Percentiles rank a stretch among this genome's conserved stretches.
These are phyloP conservation scores for Phoma sp. DNA, from an alignment of 2,329 filamentous ascomycete genomes.

Conservation along the genomic window DNA sequence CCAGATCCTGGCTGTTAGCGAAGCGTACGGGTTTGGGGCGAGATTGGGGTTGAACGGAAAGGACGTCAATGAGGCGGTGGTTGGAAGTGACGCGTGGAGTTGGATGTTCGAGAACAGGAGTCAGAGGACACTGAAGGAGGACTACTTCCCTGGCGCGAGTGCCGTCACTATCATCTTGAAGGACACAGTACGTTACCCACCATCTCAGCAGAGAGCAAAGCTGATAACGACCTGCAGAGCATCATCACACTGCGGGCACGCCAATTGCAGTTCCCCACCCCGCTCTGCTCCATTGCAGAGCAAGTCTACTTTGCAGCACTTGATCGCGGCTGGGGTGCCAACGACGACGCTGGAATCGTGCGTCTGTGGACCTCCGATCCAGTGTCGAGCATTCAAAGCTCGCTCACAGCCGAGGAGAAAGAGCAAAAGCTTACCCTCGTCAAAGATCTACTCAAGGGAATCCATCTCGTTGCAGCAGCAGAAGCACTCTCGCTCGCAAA, in stretches of 20 bases:
- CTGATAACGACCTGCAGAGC: constrained; percentile 42
- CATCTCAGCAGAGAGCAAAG: not conserved
- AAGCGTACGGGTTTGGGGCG: constrained; percentile 63
- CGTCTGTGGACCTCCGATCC: constrained; percentile 57
- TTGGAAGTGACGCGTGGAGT: constrained; percentile 52
- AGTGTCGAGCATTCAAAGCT: constrained; percentile 41
- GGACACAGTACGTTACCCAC: constrained; percentile 46
- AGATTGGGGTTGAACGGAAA: constrained; percentile 60
- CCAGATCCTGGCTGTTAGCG: constrained; percentile 62
- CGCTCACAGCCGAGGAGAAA: constrained; percentile 34
- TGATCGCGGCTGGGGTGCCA: constrained; percentile 60
- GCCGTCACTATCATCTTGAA: constrained; percentile 57
- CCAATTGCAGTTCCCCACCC: constrained; percentile 62
- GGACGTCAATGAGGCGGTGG: constrained; percentile 56
- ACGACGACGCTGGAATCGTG: constrained; percentile 63
- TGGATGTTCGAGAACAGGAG: constrained; percentile 66
- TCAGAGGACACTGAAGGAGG: constrained; percentile 59
- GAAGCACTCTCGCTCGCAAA: constrained; percentile 48
- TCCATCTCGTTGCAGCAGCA: constrained; percentile 46
- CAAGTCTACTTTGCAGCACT: constrained; percentile 68
- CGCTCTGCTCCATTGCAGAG: constrained; percentile 67
- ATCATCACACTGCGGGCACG: constrained; percentile 73
- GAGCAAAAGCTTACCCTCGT: constrained; percentile 45
- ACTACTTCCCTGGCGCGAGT: constrained; percentile 54
- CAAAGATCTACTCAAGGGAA: constrained; percentile 40